These are phyloP conservation scores for Acer negundo DNA, from an alignment of 345 rosid genomes.

Conservation along the genomic window DNA sequence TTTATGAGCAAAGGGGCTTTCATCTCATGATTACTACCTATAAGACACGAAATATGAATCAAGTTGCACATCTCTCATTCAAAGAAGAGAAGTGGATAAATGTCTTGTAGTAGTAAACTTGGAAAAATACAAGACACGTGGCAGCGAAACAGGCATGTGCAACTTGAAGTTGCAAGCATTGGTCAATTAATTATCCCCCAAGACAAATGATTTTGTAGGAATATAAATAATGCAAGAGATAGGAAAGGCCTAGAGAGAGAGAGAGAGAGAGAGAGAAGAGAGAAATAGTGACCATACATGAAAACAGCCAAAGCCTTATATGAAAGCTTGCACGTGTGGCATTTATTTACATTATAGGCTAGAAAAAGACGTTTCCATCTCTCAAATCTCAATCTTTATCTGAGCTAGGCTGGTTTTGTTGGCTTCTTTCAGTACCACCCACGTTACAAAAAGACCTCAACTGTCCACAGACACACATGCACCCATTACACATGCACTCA, in stretches of 20 bases:
- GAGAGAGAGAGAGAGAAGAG: too few species aligned
- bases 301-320: not conserved
- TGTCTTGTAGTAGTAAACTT: not conserved
- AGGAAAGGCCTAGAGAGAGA: too few species aligned
- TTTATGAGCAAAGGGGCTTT: too few species aligned
- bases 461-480: constrained; percentile 13
- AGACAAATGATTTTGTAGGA: too few species aligned
- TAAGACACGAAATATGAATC: not conserved
- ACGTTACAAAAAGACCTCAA: constrained; percentile 23
- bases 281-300: constrained; percentile 5
- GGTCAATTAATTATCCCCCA: not conserved
- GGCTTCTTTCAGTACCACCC: constrained; percentile 8
- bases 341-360: not conserved
- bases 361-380: constrained; percentile 3
- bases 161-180: not conserved
- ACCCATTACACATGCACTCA: not conserved
- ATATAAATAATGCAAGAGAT: not conserved
- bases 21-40: too few species aligned
- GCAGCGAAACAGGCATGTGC: not conserved
- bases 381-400: constrained; percentile 12
- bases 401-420: constrained; percentile 26
- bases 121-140: not conserved
- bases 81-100: not conserved
- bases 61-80: not conserved
- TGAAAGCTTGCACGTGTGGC: constrained; percentile 30